phyloP scores from a whole-genome alignment of 371 early-diverging fungal genomes.

The Nematocida ironsii region DNA sequence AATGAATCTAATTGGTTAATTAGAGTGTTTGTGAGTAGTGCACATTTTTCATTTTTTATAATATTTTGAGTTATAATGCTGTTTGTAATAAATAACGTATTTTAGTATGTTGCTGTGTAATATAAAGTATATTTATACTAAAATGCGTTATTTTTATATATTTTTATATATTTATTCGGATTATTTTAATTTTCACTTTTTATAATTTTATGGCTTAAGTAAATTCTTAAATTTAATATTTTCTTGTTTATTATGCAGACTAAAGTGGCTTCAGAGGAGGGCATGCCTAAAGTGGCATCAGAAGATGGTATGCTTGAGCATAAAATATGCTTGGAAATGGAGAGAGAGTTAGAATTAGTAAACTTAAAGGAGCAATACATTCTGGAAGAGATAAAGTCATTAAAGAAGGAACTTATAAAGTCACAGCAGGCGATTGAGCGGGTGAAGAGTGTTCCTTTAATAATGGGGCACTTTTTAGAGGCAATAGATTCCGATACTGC shows the following conservation, averaged over 20 bases:
- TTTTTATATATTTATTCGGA: too few relatives aligned
- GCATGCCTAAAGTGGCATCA: constrained; percentile 2
- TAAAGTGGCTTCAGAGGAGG: constrained; percentile 11
- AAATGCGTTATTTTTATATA: too few relatives aligned
- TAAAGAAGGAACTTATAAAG: constrained; percentile 84
- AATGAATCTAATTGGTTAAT: too few relatives aligned
- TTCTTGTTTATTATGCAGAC: constrained; percentile 45
- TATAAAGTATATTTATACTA: too few relatives aligned
- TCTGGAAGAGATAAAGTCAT: constrained; percentile 89
- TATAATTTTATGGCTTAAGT: too few relatives aligned
- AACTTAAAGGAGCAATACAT: constrained; percentile 96
- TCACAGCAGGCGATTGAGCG: constrained; percentile 93
- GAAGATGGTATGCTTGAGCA: constrained; percentile 71
- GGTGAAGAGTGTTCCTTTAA: constrained; percentile 94
- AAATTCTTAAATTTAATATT: constrained; percentile 28
- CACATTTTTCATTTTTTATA: too few relatives aligned
- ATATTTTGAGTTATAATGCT: too few relatives aligned
- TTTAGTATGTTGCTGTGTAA: too few relatives aligned
- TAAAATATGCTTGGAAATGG: constrained; percentile 83
- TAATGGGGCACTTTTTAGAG: constrained; percentile 97
- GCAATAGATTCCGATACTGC: constrained; percentile 94
- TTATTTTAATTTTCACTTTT: too few relatives aligned
- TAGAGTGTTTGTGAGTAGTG: too few relatives aligned
- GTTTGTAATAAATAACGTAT: too few relatives aligned
- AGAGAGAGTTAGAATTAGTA: constrained; percentile 78